phyloP scores from a whole-genome alignment of 768 basidiomycete genomes.

The Pleurotus pulmonarius region DNA sequence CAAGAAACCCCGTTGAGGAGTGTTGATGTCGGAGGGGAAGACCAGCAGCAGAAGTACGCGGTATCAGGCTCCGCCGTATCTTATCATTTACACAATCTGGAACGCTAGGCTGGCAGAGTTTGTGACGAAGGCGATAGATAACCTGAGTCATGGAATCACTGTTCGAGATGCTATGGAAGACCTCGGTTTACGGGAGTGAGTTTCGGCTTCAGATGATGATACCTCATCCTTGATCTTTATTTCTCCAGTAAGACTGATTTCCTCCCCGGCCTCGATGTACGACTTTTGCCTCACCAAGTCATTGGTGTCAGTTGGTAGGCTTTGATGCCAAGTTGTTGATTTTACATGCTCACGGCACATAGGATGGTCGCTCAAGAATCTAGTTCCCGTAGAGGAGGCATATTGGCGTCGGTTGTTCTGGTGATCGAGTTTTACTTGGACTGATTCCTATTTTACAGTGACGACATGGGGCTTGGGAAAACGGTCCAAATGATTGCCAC shows the following conservation, averaged over 20 bases:
- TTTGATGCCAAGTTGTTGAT: not conserved
- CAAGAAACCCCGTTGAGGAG: slow-evolving; percentile 39
- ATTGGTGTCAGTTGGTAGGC: slow-evolving; percentile 72
- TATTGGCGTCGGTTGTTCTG: slow-evolving; percentile 45
- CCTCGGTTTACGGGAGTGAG: slow-evolving; percentile 48
- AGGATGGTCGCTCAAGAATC: slow-evolving; percentile 71
- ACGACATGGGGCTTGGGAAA: slow-evolving; percentile 75
- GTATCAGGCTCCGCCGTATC: not conserved
- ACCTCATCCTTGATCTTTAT: not conserved
- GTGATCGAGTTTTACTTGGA: too few relatives aligned
- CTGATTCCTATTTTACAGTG: slow-evolving; percentile 26
- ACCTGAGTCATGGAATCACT: slow-evolving; percentile 47
- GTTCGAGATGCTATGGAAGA: slow-evolving; percentile 50
- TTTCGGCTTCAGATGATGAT: not conserved
- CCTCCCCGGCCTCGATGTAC: slow-evolving; percentile 67
- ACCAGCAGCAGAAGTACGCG: slow-evolving; percentile 48
- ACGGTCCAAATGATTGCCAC: slow-evolving; percentile 81
- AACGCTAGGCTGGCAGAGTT: slow-evolving; percentile 55
- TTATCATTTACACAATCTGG: not conserved
- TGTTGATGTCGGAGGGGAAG: slow-evolving; percentile 56
- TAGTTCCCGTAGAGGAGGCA: slow-evolving; percentile 52
- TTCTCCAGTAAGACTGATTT: slow-evolving; percentile 43
- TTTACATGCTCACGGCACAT: not conserved
- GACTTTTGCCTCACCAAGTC: slow-evolving; percentile 68
- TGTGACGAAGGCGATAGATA: slow-evolving; percentile 57